Base-by-base conservation (phyloP, 192 early-diverging fungal species). In the Dimargaris xerosporica region DNA sequence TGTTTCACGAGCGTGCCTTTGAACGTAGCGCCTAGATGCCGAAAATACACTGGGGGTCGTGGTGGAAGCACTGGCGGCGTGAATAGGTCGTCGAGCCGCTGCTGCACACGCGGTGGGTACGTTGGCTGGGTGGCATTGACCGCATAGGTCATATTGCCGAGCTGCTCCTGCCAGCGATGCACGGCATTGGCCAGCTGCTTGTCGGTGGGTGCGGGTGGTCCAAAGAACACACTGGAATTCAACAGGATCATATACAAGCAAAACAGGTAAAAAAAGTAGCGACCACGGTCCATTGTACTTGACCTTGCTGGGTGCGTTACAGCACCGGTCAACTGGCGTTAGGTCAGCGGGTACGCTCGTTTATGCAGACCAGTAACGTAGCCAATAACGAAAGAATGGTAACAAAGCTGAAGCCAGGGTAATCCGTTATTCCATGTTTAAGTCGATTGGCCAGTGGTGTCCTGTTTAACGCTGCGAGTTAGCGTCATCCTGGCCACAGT, bases 41-140 rank as follows among this genome's bases (percentile, higher is more conserved):
- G n/a, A 4, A 39, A 50, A 5, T 47, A 39, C 28, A 31, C 29
- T 17, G 28, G 63, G 6, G 28, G 54, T 7, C 29, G 34, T 3
- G 19, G 39, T 9, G 54, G 45, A 28, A 44, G n/a, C 16, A 39
- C 29, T 9, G 67, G 30, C 7, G 34, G 34, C 7, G 34, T 39
- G 7, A 39, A 39, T 50, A 71, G 60, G 0, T 44, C 28, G 31
- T 52, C 62, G 29, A 66, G 65, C 5, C 53, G 29, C 5, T 21
- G 30, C 7, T 54, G 69, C 5, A 71, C 63, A n/a, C 5, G 25
- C 31, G n/a, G 17, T 3, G 73, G 73, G 43, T 71, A 65, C 28
- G 19, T 41, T 23, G 64, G 15, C 43, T 67, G 70, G 6, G 73
- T 67, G 19, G 73, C 70, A 61, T 71, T 67, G 41, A 47, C 50